Base-by-base conservation (phyloP, 2,329 filamentous ascomycete genomes). In the Sporothrix humicola region DNA sequence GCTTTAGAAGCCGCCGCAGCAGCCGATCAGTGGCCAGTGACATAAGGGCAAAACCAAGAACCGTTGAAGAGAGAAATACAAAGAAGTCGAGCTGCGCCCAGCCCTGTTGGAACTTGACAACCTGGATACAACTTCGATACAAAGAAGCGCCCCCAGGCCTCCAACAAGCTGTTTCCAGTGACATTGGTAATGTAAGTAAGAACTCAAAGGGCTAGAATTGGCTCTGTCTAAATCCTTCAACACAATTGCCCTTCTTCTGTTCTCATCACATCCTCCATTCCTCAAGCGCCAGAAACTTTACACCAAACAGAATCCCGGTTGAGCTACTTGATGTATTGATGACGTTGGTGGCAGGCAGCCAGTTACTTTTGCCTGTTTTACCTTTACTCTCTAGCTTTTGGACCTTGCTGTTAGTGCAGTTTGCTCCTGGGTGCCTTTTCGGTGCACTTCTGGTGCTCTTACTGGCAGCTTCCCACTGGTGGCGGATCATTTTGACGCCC, bases 291-390 rank as follows among this genome's bases (percentile, higher is more conserved):
- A 17, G 42, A 26, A 37, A 15, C n/a, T 20, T 46, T 20, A 37
- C 59, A 63, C n/a, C 59, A 17, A 42, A 42, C 44, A 31, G 59
- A 31, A 44, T 5, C 31, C 31, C 7, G 23, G 17, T 9, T 20
- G 37, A 6, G 23, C 23, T 26, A 26, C 20, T 37, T 65, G 59
- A 46, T 65, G 61, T 37, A 37, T 37, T 37, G 61, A 65, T 65
- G 59, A 66, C 61, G 42, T 66, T 66, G 61, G 61, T 65, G 61
- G 61, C 61, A 65, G 61, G 59, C 37, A 46, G 59, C 8, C 37
- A 63, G 59, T 37, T 31, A 10, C n/a, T 58, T 54, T 54, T 20
- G 52, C 52, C n/a, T 37, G 54, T 23, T 58, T 26, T 59, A 23
- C 52, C 23, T 3, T 42, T 65, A 42, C 37, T 46, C 31, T n/a